These are phyloP conservation scores for Hanseniaspora occidentalis DNA, from an alignment of 805 yeast genomes.

Conservation along the genomic window DNA sequence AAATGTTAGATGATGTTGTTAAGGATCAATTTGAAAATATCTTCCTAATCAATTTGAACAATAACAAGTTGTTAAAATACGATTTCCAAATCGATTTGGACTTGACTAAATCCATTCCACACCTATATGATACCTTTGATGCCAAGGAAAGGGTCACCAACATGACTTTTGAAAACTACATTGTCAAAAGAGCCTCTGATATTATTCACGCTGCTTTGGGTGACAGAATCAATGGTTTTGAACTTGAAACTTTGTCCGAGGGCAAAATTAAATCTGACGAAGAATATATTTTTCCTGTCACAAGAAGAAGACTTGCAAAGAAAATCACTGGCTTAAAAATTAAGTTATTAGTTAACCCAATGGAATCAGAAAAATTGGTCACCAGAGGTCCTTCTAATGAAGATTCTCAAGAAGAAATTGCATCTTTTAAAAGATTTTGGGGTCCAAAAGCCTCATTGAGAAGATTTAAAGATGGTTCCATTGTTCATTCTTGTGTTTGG, in stretches of 20 bases:
- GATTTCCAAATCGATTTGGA: constrained; percentile 45
- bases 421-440: constrained; percentile 76
- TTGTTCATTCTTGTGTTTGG: constrained; percentile 90
- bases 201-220: constrained; percentile 48
- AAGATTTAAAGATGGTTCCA: constrained; percentile 85
- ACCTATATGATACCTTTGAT: constrained; percentile 38
- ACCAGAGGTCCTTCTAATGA: constrained; percentile 73
- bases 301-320: constrained; percentile 35
- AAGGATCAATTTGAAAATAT: constrained; percentile 73
- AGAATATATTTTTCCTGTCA: constrained; percentile 22
- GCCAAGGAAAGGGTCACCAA: constrained; percentile 62
- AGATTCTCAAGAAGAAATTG: constrained; percentile 34
- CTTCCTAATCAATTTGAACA: constrained; percentile 49
- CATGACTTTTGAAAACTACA: constrained; percentile 53
- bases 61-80: constrained; percentile 41
- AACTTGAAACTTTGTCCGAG: constrained; percentile 19
- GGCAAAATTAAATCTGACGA: constrained; percentile 6
- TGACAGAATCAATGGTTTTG: constrained; percentile 28
- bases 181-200: constrained; percentile 47
- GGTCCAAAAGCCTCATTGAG: constrained; percentile 75
- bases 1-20: constrained; percentile 62
- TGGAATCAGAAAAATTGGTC: constrained; percentile 66
- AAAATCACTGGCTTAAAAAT: constrained; percentile 31
- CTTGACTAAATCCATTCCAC: constrained; percentile 25
- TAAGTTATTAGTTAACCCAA: constrained; percentile 59